Conservation (phyloP, 345 rosid genomes). For the Fremontodendron californicum region DNA sequence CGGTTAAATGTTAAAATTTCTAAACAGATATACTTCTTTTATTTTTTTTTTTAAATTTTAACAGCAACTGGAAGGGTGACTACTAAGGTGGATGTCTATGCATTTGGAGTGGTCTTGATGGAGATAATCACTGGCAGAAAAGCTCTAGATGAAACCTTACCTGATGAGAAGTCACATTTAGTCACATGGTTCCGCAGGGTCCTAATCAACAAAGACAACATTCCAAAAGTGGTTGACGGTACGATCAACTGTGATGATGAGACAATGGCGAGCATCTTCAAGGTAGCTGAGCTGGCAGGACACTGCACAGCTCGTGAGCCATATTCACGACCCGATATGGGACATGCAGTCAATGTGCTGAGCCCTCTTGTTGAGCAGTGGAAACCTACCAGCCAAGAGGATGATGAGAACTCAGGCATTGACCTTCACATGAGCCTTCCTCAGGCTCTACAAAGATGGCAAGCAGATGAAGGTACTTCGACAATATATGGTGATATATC, state of each 20-base stretch:
- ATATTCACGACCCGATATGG: conserved; percentile 83
- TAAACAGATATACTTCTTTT: not conserved
- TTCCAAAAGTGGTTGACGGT: conserved; percentile 54
- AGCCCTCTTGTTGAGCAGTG: conserved; percentile 81
- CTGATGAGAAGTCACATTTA: conserved; percentile 66
- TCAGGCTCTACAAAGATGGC: conserved; percentile 83
- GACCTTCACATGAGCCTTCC: conserved; percentile 82
- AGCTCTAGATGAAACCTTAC: conserved; percentile 65
- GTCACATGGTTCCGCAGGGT: conserved; percentile 83
- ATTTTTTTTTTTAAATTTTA: not conserved
- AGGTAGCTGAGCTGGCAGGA: conserved; percentile 81
- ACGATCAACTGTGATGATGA: conserved; percentile 57
- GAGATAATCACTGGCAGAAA: conserved; percentile 80
- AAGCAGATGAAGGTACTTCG: conserved; percentile 67
- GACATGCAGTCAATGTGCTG: conserved; percentile 70
- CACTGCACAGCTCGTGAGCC: conserved; percentile 90
- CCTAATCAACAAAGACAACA: conserved; percentile 59
- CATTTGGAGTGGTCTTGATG: conserved; percentile 87
- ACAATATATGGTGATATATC: conserved; percentile 43
- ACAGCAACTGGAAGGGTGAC: conserved; percentile 95
- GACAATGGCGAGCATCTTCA: conserved; percentile 52
- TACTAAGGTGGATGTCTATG: conserved; percentile 82
- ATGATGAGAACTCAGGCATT: conserved; percentile 56
- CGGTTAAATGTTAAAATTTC: not conserved
- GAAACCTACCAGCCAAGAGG: conserved; percentile 72